Evolutionary conservation across 1,284 basidiomycete genomes (phyloP), one percentile per base, ranked within the genome.

Genomic region (Ustilago sp.): DNA sequence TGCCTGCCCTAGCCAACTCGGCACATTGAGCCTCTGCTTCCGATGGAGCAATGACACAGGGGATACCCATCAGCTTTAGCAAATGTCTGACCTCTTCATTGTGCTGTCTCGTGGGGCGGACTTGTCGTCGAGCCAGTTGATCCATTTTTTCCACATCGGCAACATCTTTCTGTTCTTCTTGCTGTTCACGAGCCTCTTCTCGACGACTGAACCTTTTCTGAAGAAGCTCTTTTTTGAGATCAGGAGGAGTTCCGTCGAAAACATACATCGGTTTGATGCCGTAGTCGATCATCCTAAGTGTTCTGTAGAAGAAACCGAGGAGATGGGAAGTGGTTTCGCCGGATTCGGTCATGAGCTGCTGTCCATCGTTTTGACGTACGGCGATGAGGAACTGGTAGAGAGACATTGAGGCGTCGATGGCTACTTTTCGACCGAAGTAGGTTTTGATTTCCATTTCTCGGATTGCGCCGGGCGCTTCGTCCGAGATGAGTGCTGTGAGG

Each of bases 11-110:
- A 15, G 94, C 95, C 4, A 99, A 91, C 86, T 99, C 96, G 1
- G 97, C 97, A 81, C 97, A 99, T 85, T 99, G 97, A 0, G 97
- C 97, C 87, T 99, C 97, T 1, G 97, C 97, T 88, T 99, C 97
- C 56, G 94, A 95, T 0, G 97, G 96, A 19, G 96, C 83, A 52
- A 80, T 79, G 56, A 97, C 91, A 66, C 94, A 93, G 2, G 97
- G 97, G 56, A 99, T 98, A 8, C 97, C 97, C 97, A 99, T 99
- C 6, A 99, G 90, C 31, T 89, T 90, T 45, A 99, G 89, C 23
- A 99, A 88, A 70, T 90, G 91, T 77, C 93, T 90, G 82, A 95
- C 98, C 86, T 99, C 97, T 81, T 95, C 94, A 80, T 99, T 99
- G 83, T 99, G 96, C 86, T 98, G 93, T 68, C 90, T 91, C 8